Percentiles rank a stretch among this genome's conserved stretches.
These are phyloP conservation scores for Discostella stelligera DNA, from an alignment of 352 stramenopile species.

Conservation along the genomic window DNA sequence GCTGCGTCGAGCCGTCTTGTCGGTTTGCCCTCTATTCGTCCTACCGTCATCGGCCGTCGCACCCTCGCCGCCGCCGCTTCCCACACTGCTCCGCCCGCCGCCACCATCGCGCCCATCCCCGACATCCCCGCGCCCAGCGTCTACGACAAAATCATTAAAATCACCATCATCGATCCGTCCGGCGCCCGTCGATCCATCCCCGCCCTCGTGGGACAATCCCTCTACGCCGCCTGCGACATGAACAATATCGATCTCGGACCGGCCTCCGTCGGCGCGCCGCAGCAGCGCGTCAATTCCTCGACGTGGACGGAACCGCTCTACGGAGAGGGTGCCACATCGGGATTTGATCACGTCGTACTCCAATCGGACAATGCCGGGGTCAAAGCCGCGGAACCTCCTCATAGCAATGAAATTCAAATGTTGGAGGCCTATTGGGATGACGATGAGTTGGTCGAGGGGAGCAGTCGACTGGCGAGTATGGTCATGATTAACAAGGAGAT, in stretches of 20 bases:
- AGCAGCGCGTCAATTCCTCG: constrained; percentile 57
- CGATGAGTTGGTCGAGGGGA: constrained; percentile 75
- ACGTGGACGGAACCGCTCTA: constrained; percentile 81
- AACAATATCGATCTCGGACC: constrained; percentile 81
- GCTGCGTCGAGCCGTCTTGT: not conserved
- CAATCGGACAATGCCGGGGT: constrained; percentile 30
- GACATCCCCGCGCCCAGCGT: constrained; percentile 55
- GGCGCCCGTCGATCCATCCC: constrained; percentile 76
- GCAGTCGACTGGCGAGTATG: constrained; percentile 71
- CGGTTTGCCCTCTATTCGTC: too few species aligned
- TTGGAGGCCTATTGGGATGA: constrained; percentile 82
- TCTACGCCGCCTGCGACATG: constrained; percentile 70
- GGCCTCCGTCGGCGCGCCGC: constrained; percentile 33
- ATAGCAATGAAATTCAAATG: constrained; percentile 60
- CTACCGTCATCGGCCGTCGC: constrained; percentile 7
- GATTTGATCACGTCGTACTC: constrained; percentile 82
- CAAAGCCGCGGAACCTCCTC: constrained; percentile 40
- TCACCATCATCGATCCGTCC: constrained; percentile 82
- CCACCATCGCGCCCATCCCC: constrained; percentile 4
- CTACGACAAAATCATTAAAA: constrained; percentile 73
- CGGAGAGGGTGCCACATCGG: constrained; percentile 72
- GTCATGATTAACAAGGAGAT: constrained; percentile 79
- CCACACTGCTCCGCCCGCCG: not conserved
- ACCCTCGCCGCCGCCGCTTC: constrained; percentile 10
- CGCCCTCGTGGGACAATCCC: constrained; percentile 70